A percentile compares a stretch with the other conserved stretches of the same genome.
These are phyloP conservation scores for Phytophthora palmivora DNA, from an alignment of 352 stramenopile species.

Conservation along the genomic window DNA sequence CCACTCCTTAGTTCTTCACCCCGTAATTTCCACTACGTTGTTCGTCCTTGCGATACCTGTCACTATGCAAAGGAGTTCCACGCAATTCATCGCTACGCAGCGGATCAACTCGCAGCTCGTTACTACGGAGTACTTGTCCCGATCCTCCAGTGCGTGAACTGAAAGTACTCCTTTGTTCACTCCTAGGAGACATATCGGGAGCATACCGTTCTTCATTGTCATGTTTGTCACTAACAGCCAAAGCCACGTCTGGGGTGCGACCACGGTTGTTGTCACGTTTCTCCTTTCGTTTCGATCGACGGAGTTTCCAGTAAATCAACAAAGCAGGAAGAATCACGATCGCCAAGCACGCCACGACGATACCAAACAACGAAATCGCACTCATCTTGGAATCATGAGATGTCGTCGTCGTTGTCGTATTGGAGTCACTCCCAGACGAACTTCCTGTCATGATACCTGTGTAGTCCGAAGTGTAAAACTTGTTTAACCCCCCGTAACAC, in stretches of 20 bases:
- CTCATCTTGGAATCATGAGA: conserved; percentile 31
- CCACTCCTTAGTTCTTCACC: conserved; percentile 19
- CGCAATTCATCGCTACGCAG: conserved; percentile 21
- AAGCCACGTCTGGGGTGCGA: conserved; percentile 19
- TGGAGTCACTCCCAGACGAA: conserved; percentile 9
- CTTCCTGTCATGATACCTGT: conserved; percentile 12
- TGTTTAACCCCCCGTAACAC: conserved; percentile 42
- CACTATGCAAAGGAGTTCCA: conserved; percentile 4
- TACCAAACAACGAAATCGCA: conserved; percentile 32
- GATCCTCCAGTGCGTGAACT: conserved; percentile 28
- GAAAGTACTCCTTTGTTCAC: conserved; percentile 24
- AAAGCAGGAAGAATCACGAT: conserved; percentile 38
- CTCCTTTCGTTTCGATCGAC: conserved; percentile 26
- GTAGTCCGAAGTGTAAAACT: conserved; percentile 45
- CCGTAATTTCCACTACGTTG: conserved; percentile 9
- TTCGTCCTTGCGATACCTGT: conserved; percentile 26
- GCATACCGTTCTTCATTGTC: conserved; percentile 35
- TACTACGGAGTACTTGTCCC: conserved; percentile 26
- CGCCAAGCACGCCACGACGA: conserved; percentile 33
- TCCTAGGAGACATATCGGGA: conserved; percentile 34
- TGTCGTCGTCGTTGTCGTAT: conserved; percentile 1
- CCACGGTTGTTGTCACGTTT: conserved; percentile 9
- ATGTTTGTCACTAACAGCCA: conserved; percentile 42
- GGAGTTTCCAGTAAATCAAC: conserved; percentile 37
- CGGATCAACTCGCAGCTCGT: conserved; percentile 29